phyloP scores from a whole-genome alignment of 2,329 filamentous ascomycete genomes.

The Phoma sp. region DNA sequence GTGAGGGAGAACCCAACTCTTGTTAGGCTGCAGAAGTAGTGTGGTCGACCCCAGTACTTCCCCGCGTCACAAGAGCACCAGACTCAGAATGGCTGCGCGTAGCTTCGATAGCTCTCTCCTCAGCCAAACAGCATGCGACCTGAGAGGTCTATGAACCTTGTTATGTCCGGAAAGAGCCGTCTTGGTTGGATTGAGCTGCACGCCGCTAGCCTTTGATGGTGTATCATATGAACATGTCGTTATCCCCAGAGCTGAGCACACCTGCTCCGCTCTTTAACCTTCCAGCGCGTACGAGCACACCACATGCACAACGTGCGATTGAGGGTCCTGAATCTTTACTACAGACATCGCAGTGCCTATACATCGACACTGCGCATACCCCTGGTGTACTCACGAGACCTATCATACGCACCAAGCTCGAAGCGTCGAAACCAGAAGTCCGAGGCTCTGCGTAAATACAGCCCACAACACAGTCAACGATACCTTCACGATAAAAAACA shows the following conservation, averaged over 20 bases:
- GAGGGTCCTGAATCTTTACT: not conserved
- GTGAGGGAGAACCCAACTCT: not conserved
- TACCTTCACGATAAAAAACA: not conserved
- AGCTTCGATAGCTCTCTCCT: constrained; percentile 19
- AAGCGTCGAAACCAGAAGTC: constrained; percentile 14
- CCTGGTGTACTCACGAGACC: constrained; percentile 16
- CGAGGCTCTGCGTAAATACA: not conserved
- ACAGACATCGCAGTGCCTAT: not conserved
- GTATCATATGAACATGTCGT: constrained; percentile 21
- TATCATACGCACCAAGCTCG: constrained; percentile 20
- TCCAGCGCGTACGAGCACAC: constrained; percentile 3
- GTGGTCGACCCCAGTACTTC: constrained; percentile 14
- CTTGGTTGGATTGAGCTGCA: constrained; percentile 23
- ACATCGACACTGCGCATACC: not conserved
- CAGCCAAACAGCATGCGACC: constrained; percentile 15
- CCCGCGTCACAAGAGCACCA: constrained; percentile 31
- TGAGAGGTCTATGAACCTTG: constrained; percentile 18
- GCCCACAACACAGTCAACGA: not conserved
- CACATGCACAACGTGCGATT: constrained; percentile 9
- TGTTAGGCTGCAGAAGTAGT: constrained; percentile 1
- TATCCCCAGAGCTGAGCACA: constrained; percentile 9
- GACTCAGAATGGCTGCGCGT: constrained; percentile 20
- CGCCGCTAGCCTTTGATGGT: constrained; percentile 21
- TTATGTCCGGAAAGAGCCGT: constrained; percentile 17
- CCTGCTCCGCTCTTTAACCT: not conserved